These are phyloP conservation scores for Fusarium nisikadoi DNA, from an alignment of 2,329 filamentous ascomycete species.

Conservation along the genomic window DNA sequence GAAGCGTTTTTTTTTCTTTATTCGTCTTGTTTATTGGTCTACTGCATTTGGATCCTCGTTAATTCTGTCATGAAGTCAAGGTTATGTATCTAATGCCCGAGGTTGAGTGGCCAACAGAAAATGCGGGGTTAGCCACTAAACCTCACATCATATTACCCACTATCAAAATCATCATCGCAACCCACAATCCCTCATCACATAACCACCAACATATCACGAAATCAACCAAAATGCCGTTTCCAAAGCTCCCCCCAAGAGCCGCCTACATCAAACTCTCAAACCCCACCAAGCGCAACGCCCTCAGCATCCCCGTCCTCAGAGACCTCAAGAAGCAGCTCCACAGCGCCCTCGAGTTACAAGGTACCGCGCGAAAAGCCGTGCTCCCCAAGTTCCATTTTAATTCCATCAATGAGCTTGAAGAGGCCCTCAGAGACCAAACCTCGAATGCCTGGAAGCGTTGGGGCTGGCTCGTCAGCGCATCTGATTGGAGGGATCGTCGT, in stretches of 20 bases:
- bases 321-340: conserved; percentile 36
- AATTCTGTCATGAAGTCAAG: not conserved
- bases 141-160: not conserved
- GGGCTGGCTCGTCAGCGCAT: conserved; percentile 35
- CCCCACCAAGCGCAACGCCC: conserved; percentile 36
- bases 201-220: no score
- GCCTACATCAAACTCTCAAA: conserved; percentile 38
- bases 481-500: conserved; percentile 38
- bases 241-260: conserved; percentile 24
- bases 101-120: not conserved
- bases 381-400: conserved; percentile 4
- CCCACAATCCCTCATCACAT: not conserved
- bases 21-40: no score
- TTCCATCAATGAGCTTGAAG: conserved; percentile 8
- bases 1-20: no score
- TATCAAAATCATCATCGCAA: not conserved
- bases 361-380: conserved; percentile 13
- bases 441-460: not conserved
- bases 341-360: conserved; percentile 21
- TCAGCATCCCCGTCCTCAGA: conserved; percentile 31
- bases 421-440: not conserved
- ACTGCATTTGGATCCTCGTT: no score
- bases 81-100: not conserved
- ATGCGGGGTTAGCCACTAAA: not conserved
- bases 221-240: conserved; percentile 9